These are phyloP conservation scores for Neonectria sp. DNA, from an alignment of 2,329 filamentous ascomycete species.

Conservation along the genomic window DNA sequence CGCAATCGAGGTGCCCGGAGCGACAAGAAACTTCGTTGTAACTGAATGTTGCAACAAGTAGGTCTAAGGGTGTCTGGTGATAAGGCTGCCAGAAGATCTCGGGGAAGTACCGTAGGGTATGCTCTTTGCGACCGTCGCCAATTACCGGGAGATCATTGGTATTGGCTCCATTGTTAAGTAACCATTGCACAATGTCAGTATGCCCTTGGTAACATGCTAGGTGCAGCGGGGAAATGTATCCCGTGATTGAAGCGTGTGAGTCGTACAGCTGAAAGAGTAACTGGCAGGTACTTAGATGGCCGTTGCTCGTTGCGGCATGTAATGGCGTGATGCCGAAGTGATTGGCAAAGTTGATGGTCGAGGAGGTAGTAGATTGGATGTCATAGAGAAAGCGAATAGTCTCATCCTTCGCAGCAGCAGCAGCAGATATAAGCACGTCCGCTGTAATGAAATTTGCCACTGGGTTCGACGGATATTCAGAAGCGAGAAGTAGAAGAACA, in stretches of 20 bases:
- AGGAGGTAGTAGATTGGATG: not conserved
- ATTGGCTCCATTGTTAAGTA: conserved; percentile 4
- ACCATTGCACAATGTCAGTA: not conserved
- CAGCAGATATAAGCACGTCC: conserved; percentile 17
- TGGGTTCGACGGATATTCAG: not conserved
- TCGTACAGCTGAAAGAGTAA: conserved; percentile 5
- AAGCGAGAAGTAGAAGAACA: conserved; percentile 2
- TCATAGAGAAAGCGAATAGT: not conserved
- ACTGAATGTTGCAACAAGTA: too few relatives aligned
- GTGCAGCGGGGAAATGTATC: not conserved
- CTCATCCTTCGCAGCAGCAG: not conserved
- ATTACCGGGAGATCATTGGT: not conserved
- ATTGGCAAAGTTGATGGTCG: not conserved
- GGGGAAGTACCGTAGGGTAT: not conserved
- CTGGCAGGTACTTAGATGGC: not conserved
- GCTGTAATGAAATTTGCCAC: not conserved
- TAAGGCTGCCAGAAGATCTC: not conserved
- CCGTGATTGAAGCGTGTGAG: too few relatives aligned
- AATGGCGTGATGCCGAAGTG: conserved; percentile 9
- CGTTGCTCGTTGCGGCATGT: conserved; percentile 13
- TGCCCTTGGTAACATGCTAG: not conserved
- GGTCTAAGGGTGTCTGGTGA: not conserved
- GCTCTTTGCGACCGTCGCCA: not conserved
- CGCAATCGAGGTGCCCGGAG: not conserved
- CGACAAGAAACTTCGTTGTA: too few relatives aligned